A percentile compares a stretch with the other conserved stretches of the same genome.
Conservation (phyloP, 495 filamentous ascomycete species). For the Daldinia loculata region DNA sequence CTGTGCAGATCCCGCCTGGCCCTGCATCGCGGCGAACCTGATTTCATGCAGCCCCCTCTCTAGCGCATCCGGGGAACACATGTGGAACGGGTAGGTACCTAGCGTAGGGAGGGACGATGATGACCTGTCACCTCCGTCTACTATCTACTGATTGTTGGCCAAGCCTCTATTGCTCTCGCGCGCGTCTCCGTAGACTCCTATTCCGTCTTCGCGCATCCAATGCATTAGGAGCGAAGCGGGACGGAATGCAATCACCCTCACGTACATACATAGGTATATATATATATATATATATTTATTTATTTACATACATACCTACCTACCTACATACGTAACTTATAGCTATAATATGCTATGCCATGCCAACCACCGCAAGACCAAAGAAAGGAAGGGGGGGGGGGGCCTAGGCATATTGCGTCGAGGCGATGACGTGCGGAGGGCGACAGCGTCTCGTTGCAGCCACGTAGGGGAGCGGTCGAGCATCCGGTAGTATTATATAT, state of each 20-base stretch:
- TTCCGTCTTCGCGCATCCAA: conserved; percentile 27
- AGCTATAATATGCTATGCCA: neutral
- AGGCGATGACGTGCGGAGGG: conserved; percentile 10
- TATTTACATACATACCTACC: conserved; percentile 5
- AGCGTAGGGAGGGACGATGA: conserved; percentile 10
- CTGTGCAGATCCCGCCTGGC: conserved; percentile 33
- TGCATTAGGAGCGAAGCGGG: conserved; percentile 16
- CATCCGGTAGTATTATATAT: conserved; percentile 32
- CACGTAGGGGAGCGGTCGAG: conserved; percentile 2
- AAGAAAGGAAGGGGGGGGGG: neutral
- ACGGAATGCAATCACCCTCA: conserved; percentile 37
- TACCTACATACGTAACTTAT: too few species aligned
- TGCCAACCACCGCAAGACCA: neutral
- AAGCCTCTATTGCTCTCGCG: conserved; percentile 8
- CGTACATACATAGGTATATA: conserved; percentile 3
- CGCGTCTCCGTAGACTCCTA: neutral
- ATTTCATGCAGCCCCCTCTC: conserved; percentile 32
- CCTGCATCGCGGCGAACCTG: conserved; percentile 38
- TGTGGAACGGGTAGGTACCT: conserved; percentile 22
- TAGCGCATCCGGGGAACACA: conserved; percentile 25
- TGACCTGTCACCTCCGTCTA: conserved; percentile 22
- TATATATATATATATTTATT: neutral
- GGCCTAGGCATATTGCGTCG: neutral
- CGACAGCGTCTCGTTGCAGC: conserved; percentile 14
- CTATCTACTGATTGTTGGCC: neutral